Evolutionary conservation across 257 asterid species (phyloP), one percentile per base, ranked within the genome.

Genomic region (Solanum lycopersicoides): DNA sequence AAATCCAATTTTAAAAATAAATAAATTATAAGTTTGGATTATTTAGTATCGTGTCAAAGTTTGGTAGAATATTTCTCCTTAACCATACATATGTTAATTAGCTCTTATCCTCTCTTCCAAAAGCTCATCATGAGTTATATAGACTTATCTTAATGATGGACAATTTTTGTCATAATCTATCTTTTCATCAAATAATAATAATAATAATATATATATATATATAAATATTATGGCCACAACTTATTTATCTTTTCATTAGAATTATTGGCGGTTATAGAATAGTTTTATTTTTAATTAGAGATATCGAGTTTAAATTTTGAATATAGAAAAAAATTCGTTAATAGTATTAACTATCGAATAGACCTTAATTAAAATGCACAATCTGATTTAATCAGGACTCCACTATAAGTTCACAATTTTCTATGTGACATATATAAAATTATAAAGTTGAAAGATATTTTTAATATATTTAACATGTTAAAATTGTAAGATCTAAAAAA

Each of bases 341-440:
- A 0, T 3, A 0, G 2, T 20, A 2, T 20, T 0, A 28, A 0
- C 5, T 7, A 18, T 7, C 25, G 65, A 56, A 56, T 56, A n/a
- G 1, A 20, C 12, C 5, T 56, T 28, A 28, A 28, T n/a, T 56
- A 7, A 2, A 18, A 20, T 18, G 12, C 1, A 4, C 2, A 20
- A 7, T 56, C 2, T 20, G 0, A 18, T 7, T 56, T 56, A 56
- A 56, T 18, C 21, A 4, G 1, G 2, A 56, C 65, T 18, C 12
- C 10, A 53, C 23, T 53, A 53, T 20, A 56, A 56, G 5, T 53
- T 53, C 6, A 9, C 28, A 59, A 21, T 21, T 59, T 59, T 59
- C 10, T 1, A 9, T 1, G 1, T 59, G 3, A 0, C 6, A 21
- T 56, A 21, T 20, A 21, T 59, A 21, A 59, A 21, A 59, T 59